Evolutionary conservation across 495 filamentous ascomycete species (phyloP).

Genomic region (Podospora bellae-mahoneyi): DNA sequence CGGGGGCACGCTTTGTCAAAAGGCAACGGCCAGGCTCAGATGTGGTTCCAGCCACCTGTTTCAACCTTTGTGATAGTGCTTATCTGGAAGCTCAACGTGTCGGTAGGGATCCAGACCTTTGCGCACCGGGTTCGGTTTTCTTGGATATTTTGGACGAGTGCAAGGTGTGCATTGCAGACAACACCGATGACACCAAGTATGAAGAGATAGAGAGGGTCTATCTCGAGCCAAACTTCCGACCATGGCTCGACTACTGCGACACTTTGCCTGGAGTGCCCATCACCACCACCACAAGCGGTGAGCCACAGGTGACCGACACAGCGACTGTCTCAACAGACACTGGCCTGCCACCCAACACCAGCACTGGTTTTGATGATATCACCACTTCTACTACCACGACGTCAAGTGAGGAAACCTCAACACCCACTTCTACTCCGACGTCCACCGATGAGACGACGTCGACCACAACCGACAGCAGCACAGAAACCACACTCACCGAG

Average conservation of each 20-base stretch:
- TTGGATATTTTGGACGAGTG: conserved; percentile 36
- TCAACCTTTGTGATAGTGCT: conserved; percentile 50
- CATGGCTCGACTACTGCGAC: conserved; percentile 38
- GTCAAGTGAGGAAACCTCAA: conserved; percentile 7
- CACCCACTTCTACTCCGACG: not conserved
- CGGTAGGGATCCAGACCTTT: conserved; percentile 49
- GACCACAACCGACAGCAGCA: not conserved
- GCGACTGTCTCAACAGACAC: conserved; percentile 22
- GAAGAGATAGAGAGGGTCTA: conserved; percentile 23
- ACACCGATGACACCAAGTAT: conserved; percentile 22
- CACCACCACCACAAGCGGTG: conserved; percentile 4
- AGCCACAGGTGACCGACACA: conserved; percentile 24
- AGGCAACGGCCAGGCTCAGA: conserved; percentile 35
- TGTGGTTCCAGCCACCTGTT: conserved; percentile 48
- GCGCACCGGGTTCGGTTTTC: conserved; percentile 44
- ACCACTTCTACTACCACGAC: conserved; percentile 23
- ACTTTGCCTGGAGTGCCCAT: not conserved
- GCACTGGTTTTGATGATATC: conserved; percentile 22
- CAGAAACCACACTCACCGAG: not conserved
- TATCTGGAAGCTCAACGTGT: conserved; percentile 43
- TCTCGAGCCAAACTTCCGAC: conserved; percentile 21
- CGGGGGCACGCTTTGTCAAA: not conserved
- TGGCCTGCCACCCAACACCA: conserved; percentile 28
- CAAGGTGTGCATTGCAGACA: conserved; percentile 32
- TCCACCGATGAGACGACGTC: not conserved